Percentiles rank a stretch among this genome's conserved stretches.
Conservation (phyloP, 2,329 filamentous ascomycete genomes). For the Pseudogymnoascus sp. region DNA sequence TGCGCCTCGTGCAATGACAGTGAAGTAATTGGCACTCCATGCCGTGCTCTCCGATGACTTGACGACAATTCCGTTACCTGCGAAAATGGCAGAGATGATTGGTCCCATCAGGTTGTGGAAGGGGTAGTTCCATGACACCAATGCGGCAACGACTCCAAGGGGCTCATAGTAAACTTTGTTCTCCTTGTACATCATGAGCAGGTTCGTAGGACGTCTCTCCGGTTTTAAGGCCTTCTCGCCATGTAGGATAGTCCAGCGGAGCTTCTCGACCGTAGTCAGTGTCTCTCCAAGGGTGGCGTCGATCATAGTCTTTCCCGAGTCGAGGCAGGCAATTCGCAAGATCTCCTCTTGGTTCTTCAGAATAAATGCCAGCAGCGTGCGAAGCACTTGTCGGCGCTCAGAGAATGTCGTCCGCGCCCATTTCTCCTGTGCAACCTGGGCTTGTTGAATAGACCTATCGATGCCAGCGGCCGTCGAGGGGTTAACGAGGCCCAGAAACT, state of each 20-base stretch:
- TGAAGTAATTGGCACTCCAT: constrained; percentile 83
- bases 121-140: constrained; percentile 95
- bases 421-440: constrained; percentile 64
- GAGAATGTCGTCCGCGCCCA: constrained; percentile 76
- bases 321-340: constrained; percentile 76
- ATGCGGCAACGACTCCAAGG: constrained; percentile 82
- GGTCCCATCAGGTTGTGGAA: constrained; percentile 95
- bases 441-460: constrained; percentile 68
- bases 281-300: constrained; percentile 94
- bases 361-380: constrained; percentile 73
- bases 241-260: constrained; percentile 88
- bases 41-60: constrained; percentile 95
- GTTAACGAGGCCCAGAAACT: constrained; percentile 71
- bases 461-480: constrained; percentile 71
- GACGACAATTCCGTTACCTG: constrained; percentile 85
- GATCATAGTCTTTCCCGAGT: constrained; percentile 93
- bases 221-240: constrained; percentile 74
- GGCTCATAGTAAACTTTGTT: constrained; percentile 90
- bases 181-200: constrained; percentile 92
- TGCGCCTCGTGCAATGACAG: constrained; percentile 69
- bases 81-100: constrained; percentile 82
- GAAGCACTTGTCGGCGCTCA: constrained; percentile 71
- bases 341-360: constrained; percentile 86
- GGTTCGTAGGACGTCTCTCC: constrained; percentile 72
- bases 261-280: constrained; percentile 85